Evolutionary conservation across 495 filamentous ascomycete species (phyloP).

Genomic region (Penicillium maclennaniae): DNA sequence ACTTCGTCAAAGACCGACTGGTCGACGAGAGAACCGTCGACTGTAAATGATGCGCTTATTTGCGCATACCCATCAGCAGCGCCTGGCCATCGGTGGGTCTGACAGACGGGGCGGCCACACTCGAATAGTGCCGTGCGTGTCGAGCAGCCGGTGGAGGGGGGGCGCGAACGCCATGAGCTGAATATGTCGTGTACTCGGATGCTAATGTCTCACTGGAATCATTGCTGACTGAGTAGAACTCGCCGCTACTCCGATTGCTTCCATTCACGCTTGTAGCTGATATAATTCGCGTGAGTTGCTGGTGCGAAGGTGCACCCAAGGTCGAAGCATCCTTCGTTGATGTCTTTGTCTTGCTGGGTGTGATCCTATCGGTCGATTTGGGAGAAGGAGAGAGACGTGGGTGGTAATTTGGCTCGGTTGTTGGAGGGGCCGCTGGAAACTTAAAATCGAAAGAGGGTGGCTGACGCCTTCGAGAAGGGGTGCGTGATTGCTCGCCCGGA

Average conservation of each 20-base stretch:
- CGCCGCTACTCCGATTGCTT: conserved; percentile 78
- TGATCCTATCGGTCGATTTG: conserved; percentile 1
- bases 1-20: conserved; percentile 90
- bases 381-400: conserved; percentile 34
- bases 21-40: conserved; percentile 89
- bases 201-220: conserved; percentile 89
- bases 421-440: conserved; percentile 54
- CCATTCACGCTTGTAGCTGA: conserved; percentile 65
- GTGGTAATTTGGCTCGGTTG: conserved; percentile 29
- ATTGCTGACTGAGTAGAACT: conserved; percentile 92
- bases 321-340: conserved; percentile 17
- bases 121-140: conserved; percentile 62
- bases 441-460: conserved; percentile 60
- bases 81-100: conserved; percentile 59
- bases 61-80: conserved; percentile 98
- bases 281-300: conserved; percentile 65
- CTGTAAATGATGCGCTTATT: conserved; percentile 83
- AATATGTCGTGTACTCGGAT: conserved; percentile 80
- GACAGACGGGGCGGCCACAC: conserved; percentile 38
- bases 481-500: conserved; percentile 25
- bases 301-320: conserved; percentile 41
- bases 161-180: conserved; percentile 43
- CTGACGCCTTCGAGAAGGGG: conserved; percentile 32
- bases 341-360: not conserved
- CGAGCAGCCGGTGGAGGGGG: conserved; percentile 32